Conservation (phyloP, 768 basidiomycete species). For the Rhizopogon vesiculosus region DNA sequence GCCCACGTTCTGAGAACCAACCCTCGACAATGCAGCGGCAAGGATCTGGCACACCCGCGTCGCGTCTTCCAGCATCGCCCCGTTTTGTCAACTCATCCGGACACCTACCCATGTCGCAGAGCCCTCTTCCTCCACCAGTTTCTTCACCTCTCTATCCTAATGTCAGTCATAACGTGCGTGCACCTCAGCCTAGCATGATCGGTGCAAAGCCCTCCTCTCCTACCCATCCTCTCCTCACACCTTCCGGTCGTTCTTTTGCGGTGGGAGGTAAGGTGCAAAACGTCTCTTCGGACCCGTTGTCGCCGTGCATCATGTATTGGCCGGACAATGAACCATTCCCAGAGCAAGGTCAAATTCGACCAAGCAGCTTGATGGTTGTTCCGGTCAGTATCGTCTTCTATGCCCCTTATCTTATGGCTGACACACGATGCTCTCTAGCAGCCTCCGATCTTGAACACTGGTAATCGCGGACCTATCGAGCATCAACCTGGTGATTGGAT, state of each 20-base stretch:
- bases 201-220: slow-evolving; percentile 32
- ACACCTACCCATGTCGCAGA: not conserved
- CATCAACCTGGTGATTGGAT: slow-evolving; percentile 84
- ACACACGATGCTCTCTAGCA: slow-evolving; percentile 39
- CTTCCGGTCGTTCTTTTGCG: slow-evolving; percentile 75
- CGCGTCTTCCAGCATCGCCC: slow-evolving; percentile 19
- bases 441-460: slow-evolving; percentile 85
- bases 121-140: slow-evolving; percentile 16
- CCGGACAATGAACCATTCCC: slow-evolving; percentile 86
- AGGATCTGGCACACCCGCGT: slow-evolving; percentile 14
- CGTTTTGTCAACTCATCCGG: slow-evolving; percentile 15
- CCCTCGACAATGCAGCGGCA: slow-evolving; percentile 27
- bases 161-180: slow-evolving; percentile 15
- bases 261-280: slow-evolving; percentile 78
- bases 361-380: slow-evolving; percentile 46
- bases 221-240: slow-evolving; percentile 75
- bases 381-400: slow-evolving; percentile 35
- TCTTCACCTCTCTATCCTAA: slow-evolving; percentile 29
- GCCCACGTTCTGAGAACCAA: slow-evolving; percentile 42
- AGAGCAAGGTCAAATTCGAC: slow-evolving; percentile 74
- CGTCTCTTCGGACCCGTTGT: slow-evolving; percentile 63
- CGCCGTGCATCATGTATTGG: slow-evolving; percentile 85
- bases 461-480: slow-evolving; percentile 83
- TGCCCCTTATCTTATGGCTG: not conserved
- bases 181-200: slow-evolving; percentile 8